Evolutionary conservation across 2,329 filamentous ascomycete species (phyloP).

Genomic region (Ophiocordyceps camponoti-rufipedis): DNA sequence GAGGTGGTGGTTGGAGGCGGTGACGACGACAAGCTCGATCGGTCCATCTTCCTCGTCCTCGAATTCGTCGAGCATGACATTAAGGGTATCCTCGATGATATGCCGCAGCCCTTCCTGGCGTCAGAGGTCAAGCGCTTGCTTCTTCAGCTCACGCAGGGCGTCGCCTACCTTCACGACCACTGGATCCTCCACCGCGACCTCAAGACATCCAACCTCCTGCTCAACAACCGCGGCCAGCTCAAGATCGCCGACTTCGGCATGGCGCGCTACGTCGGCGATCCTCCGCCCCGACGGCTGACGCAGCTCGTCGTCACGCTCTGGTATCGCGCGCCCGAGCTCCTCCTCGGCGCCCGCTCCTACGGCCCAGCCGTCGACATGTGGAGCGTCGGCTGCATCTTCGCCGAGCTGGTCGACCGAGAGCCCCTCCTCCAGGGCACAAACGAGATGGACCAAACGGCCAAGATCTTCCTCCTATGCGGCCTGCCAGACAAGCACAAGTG

Average conservation of each 20-base stretch:
- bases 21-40: slow-evolving; percentile 31
- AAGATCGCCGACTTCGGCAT: slow-evolving; percentile 98
- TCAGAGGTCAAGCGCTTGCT: slow-evolving; percentile 88
- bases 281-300: slow-evolving; percentile 63
- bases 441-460: slow-evolving; percentile 76
- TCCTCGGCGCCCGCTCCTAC: slow-evolving; percentile 67
- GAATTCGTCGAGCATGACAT: slow-evolving; percentile 97
- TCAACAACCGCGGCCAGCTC: slow-evolving; percentile 87
- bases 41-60: slow-evolving; percentile 73
- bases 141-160: slow-evolving; percentile 61
- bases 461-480: slow-evolving; percentile 80
- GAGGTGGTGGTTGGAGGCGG: slow-evolving; percentile 66
- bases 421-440: slow-evolving; percentile 77
- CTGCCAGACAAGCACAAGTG: slow-evolving; percentile 67
- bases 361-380: slow-evolving; percentile 73
- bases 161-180: slow-evolving; percentile 70
- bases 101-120: slow-evolving; percentile 82
- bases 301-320: slow-evolving; percentile 91
- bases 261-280: slow-evolving; percentile 75
- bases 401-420: slow-evolving; percentile 68
- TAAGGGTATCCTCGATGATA: slow-evolving; percentile 80
- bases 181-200: slow-evolving; percentile 90
- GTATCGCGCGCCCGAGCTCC: slow-evolving; percentile 84
- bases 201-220: slow-evolving; percentile 83
- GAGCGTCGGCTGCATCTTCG: slow-evolving; percentile 92